Percentiles rank a stretch among this genome's conserved stretches.
Evolutionary conservation across 2,329 filamentous ascomycete genomes (phyloP).

Genomic region (Myriosclerotinia duriaeana): DNA sequence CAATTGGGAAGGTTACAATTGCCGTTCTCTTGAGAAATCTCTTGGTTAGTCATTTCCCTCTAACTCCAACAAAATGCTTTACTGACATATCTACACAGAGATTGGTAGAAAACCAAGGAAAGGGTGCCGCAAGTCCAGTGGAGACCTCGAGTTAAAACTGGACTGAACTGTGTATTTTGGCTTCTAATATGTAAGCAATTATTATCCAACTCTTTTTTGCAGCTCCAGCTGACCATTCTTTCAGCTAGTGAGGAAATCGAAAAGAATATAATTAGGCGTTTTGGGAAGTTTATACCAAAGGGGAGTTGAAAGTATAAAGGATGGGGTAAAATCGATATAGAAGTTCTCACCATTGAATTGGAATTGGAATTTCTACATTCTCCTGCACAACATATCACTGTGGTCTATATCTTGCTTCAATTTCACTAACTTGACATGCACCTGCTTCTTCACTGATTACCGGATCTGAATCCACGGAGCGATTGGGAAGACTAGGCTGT

Average conservation of each 20-base stretch:
- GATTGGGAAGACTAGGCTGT: neutral
- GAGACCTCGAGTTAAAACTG: neutral
- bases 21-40: slow-evolving; percentile 86
- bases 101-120: slow-evolving; percentile 21
- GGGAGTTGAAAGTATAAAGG: slow-evolving; percentile 5
- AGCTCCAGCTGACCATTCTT: neutral
- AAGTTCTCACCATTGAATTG: neutral
- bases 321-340: slow-evolving; percentile 3
- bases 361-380: neutral
- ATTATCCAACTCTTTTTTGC: neutral
- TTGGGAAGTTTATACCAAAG: slow-evolving; percentile 14
- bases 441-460: neutral
- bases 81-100: neutral
- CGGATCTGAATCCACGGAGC: neutral
- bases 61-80: neutral
- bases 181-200: neutral
- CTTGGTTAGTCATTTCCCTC: slow-evolving; percentile 45
- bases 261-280: slow-evolving; percentile 11
- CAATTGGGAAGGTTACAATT: slow-evolving; percentile 97
- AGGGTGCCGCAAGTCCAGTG: neutral
- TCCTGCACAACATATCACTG: neutral
- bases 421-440: neutral
- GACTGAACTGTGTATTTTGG: neutral
- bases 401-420: neutral
- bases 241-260: neutral